Base-by-base conservation (phyloP, 495 filamentous ascomycete species). In the Margaritispora aquatica region DNA sequence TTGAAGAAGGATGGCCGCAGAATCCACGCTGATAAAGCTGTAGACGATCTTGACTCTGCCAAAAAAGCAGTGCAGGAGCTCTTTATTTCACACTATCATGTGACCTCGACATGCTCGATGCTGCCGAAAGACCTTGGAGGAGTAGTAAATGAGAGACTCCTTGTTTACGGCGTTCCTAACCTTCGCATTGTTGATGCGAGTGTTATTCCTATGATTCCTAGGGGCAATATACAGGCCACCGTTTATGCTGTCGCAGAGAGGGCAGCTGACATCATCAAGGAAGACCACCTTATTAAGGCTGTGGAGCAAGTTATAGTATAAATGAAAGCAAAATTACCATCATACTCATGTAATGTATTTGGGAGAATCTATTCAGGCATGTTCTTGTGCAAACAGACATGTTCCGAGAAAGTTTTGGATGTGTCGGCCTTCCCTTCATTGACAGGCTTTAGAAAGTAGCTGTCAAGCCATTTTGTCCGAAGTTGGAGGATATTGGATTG, bases 221-320 rank as follows among this genome's bases (percentile, higher is more conserved):
- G 83, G 0, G 77, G 75, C 9, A 85, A 78, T 57, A 78, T 80
- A 21, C 73, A 69, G 1, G 24, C 24, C 20, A 72, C 77, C 0
- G 84, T 81, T n/a, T 83, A 81, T 34, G 77, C 83, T 68, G 71
- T 82, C 19, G 78, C 73, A 20, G 83, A 88, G 71, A 85, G 84
- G 70, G 82, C 83, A 9, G 75, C 77, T 0, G 78, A 80, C 46
- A 55, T 82, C 5, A 80, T 83, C 62, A 81, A 80, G 73, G 65
- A 56, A 62, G 69, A 57, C 17, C n/a, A 73, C 76, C 10, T 80
- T 80, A 20, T 55, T 74, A 36, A 71, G 50, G 41, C 23, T 13
- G 26, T 57, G 11, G 23, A 20, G n/a, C 20, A 49, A 15, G 26
- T 41, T 0, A 29, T 3, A 1, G 24, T 49, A 1, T 27, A 26